Conservation (phyloP, 2,329 filamentous ascomycete genomes). For the Alternaria hordeiaustralica region DNA sequence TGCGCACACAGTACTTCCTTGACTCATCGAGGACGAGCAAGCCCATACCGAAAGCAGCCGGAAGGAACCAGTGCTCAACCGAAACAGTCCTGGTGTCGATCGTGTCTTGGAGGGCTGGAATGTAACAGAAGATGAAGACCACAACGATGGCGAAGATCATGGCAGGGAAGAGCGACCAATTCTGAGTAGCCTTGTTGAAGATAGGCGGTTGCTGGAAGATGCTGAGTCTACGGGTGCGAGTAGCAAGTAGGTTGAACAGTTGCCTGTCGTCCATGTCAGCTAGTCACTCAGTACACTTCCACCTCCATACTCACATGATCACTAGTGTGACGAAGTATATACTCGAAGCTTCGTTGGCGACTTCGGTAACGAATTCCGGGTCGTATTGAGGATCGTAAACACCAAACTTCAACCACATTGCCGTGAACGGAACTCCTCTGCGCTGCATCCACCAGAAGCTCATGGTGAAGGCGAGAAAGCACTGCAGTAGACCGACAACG, state of each 20-base stretch:
- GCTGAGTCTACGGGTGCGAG: conserved; percentile 65
- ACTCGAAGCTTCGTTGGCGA: conserved; percentile 70
- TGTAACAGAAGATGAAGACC: conserved; percentile 70
- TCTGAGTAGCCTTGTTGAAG: conserved; percentile 71
- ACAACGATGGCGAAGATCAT: conserved; percentile 73
- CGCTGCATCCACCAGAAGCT: conserved; percentile 53
- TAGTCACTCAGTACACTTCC: too few relatives aligned
- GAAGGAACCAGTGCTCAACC: conserved; percentile 77
- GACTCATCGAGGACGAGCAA: conserved; percentile 70
- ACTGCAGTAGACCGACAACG: conserved; percentile 66
- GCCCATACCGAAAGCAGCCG: conserved; percentile 72
- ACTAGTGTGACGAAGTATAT: conserved; percentile 84
- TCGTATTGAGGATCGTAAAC: conserved; percentile 33
- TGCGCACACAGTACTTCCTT: conserved; percentile 68
- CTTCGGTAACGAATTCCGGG: conserved; percentile 45
- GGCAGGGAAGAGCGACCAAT: conserved; percentile 72
- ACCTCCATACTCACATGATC: conserved; percentile 66
- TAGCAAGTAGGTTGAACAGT: conserved; percentile 76
- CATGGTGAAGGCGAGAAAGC: conserved; percentile 53
- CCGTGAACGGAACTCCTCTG: conserved; percentile 67
- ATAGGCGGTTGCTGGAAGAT: conserved; percentile 75
- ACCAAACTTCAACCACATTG: conserved; percentile 65
- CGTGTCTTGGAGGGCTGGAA: conserved; percentile 67
- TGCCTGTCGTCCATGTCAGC: conserved; percentile 55
- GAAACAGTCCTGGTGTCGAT: conserved; percentile 69